Evolutionary conservation across 225 moss, liverwort and hornwort genomes (phyloP).

Genomic region (Anthoceros angustus): DNA sequence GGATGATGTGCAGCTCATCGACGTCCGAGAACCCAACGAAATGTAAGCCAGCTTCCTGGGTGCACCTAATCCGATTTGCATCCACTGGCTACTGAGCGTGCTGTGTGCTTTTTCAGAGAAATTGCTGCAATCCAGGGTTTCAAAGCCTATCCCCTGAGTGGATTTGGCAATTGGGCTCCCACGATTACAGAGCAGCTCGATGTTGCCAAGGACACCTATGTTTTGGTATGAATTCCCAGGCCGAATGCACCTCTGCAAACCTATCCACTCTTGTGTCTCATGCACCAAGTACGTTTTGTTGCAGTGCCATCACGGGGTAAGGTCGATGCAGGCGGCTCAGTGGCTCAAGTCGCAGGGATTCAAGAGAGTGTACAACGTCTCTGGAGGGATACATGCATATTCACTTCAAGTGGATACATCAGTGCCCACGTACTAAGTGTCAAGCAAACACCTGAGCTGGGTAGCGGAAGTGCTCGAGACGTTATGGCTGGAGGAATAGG

Average conservation of each 20-base stretch:
- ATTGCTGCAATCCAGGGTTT: constrained; percentile 73
- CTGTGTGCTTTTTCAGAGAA: constrained; percentile 22
- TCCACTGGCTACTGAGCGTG: constrained; percentile 3
- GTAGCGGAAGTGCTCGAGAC: too few relatives aligned
- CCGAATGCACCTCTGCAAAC: neutral
- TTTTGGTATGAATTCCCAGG: constrained; percentile 34
- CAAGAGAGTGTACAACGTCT: constrained; percentile 54
- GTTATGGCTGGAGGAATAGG: too few relatives aligned
- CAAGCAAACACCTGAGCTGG: too few relatives aligned
- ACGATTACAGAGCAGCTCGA: constrained; percentile 64
- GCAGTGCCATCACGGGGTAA: constrained; percentile 87
- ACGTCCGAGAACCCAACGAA: constrained; percentile 85
- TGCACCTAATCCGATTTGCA: neutral
- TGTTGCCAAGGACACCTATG: constrained; percentile 66
- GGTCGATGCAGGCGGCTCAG: constrained; percentile 82
- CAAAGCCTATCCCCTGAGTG: constrained; percentile 62
- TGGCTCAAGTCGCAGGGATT: constrained; percentile 99
- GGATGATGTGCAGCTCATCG: constrained; percentile 59
- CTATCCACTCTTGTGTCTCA: neutral
- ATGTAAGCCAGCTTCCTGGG: constrained; percentile 22
- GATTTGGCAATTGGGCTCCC: constrained; percentile 92
- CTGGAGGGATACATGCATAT: constrained; percentile 90
- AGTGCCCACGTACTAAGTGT: constrained; percentile 60
- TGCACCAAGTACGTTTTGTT: neutral
- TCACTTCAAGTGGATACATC: constrained; percentile 56